Conservation (phyloP, 306 rosid species). For the Ochetophila trinervis region DNA sequence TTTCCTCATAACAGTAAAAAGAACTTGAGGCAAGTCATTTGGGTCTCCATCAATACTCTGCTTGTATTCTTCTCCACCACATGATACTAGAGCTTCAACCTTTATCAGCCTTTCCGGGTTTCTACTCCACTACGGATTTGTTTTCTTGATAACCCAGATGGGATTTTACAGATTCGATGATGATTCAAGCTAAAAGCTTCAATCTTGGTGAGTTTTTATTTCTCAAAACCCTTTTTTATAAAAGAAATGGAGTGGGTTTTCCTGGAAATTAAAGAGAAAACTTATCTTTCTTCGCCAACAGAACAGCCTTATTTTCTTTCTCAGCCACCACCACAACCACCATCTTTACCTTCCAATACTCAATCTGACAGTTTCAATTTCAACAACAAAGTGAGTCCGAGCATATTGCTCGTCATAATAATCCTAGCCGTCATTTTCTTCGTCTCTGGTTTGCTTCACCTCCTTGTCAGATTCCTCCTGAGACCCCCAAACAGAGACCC, state of each 20-base stretch:
- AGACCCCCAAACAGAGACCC: constrained; percentile 57
- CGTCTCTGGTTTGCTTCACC: constrained; percentile 89
- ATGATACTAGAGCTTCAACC: constrained; percentile 9
- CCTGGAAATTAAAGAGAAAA: constrained; percentile 17
- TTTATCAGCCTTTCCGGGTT: neutral
- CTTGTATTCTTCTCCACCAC: constrained; percentile 10
- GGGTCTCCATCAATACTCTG: constrained; percentile 30
- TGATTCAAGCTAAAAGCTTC: constrained; percentile 28
- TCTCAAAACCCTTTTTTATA: neutral
- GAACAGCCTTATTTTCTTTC: constrained; percentile 32
- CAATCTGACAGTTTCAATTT: constrained; percentile 47
- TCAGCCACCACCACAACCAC: constrained; percentile 27
- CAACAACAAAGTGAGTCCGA: constrained; percentile 65
- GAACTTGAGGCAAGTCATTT: constrained; percentile 13
- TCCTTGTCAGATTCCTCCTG: constrained; percentile 70
- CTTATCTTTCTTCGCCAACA: constrained; percentile 36
- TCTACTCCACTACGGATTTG: neutral
- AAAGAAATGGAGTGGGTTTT: constrained; percentile 36
- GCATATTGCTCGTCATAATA: constrained; percentile 64
- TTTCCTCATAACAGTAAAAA: constrained; percentile 10
- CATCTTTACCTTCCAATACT: constrained; percentile 25
- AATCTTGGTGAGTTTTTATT: constrained; percentile 31
- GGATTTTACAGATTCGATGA: constrained; percentile 8
- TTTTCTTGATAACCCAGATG: constrained; percentile 4
- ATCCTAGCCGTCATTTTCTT: constrained; percentile 84